Evolutionary conservation across 2,329 filamentous ascomycete genomes (phyloP).

Genomic region (Diplodia mutila): DNA sequence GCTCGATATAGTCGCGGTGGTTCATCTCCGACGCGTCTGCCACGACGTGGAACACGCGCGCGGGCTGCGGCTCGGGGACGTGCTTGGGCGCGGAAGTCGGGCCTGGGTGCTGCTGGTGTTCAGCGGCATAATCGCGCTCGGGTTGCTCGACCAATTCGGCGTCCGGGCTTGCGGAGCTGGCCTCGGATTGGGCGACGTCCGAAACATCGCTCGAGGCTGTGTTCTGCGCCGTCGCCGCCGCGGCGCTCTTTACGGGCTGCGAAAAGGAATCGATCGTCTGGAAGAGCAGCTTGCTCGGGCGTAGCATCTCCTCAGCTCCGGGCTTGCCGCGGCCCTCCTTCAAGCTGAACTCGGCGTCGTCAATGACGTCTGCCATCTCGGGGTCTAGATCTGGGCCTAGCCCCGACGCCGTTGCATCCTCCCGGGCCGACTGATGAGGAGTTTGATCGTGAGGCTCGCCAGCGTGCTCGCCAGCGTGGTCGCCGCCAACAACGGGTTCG

Average conservation of each 20-base stretch:
- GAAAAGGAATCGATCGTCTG: constrained; percentile 10
- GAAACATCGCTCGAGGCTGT: constrained; percentile 11
- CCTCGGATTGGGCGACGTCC: constrained; percentile 25
- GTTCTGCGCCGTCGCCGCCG: background rate
- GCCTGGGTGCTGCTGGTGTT: background rate
- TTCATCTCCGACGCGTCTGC: constrained; percentile 44
- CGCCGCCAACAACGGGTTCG: constrained; percentile 33
- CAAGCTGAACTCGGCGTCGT: constrained; percentile 26
- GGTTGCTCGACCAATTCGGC: background rate
- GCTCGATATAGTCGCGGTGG: constrained; percentile 48
- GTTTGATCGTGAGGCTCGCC: constrained; percentile 16
- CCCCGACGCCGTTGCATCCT: background rate
- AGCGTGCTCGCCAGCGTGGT: constrained; percentile 24
- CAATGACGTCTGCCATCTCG: constrained; percentile 27
- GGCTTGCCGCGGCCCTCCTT: constrained; percentile 26
- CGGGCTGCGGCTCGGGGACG: constrained; percentile 28
- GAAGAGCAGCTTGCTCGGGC: constrained; percentile 34
- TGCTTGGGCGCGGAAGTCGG: constrained; percentile 24
- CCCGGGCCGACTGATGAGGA: background rate
- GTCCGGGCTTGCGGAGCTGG: constrained; percentile 20
- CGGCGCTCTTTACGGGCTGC: background rate
- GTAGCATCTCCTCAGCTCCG: constrained; percentile 38
- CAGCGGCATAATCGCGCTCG: background rate
- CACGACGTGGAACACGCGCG: constrained; percentile 47
- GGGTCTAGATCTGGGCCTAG: background rate